Base-by-base conservation (phyloP, 2,329 filamentous ascomycete species). In the Amauroascus verrucosus region DNA sequence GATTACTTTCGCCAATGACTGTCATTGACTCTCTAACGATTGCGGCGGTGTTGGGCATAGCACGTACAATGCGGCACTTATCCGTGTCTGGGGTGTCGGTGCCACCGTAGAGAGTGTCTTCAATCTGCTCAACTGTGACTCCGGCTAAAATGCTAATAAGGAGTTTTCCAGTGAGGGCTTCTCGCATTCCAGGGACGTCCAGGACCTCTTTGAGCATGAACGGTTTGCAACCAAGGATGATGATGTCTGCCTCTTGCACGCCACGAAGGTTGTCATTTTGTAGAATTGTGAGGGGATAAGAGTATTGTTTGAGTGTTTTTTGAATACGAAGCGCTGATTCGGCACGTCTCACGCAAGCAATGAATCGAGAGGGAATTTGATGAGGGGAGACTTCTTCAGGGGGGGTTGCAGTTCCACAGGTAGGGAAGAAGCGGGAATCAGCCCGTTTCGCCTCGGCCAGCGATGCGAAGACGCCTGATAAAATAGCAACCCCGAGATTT, bases 1-100 rank as follows among this genome's bases (percentile, higher is more conserved):
- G 74, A 2, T 67, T 69, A 1, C 70, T 67, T 1, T 77, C 81
- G 46, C 81, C 82, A 60, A 95, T 84, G 51, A 93, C 82, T 3
- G 84, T 91, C 86, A 93, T 93, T 60, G 80, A 83, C 69, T 94
- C 84, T 45, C 86, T 74, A 54, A 94, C 84, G 47, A 86, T 77
- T 24, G 83, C 83, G 9, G 88, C 87, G 0, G 86, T 90, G 72
- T 94, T 94, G 61, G 88, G 88, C 80, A 94, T 88, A 52, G 85
- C 87, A 30, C 88, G 78, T 3, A 94, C 83, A 43, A 93, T 77
- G 40, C 79, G 63, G 56, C 67, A 71, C 60, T 66, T 41, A 50
- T 69, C 60, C 32, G 59, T 56, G 18, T 57, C 48, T 6, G 48
- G 57, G 44, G 52, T 48, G 75, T 68, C 80, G 14, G 72, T 67